A percentile compares a stretch with the other conserved stretches of the same genome.
phyloP scores from a whole-genome alignment of 495 filamentous ascomycete species.

The Parathielavia hyrcaniae region DNA sequence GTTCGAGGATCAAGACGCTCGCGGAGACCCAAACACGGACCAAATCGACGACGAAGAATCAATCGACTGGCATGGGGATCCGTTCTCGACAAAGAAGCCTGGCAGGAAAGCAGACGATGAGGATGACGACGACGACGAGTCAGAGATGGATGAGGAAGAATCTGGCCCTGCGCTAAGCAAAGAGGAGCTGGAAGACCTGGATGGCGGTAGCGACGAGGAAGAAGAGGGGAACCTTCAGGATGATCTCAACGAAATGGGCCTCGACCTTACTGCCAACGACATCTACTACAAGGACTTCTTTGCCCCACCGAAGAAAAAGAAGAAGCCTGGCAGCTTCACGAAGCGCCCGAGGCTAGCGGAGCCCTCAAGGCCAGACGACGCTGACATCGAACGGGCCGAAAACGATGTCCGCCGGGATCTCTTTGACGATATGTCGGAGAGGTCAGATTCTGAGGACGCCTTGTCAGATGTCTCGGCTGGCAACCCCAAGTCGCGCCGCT shows the following conservation, averaged over 20 bases:
- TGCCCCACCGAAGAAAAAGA: slow-evolving; percentile 70
- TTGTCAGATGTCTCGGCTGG: slow-evolving; percentile 51
- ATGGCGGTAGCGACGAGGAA: slow-evolving; percentile 58
- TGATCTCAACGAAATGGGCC: slow-evolving; percentile 47
- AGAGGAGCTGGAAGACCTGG: slow-evolving; percentile 19
- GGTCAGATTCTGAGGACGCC: slow-evolving; percentile 49
- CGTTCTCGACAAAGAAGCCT: slow-evolving; percentile 36
- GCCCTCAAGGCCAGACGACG: slow-evolving; percentile 40
- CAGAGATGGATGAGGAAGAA: slow-evolving; percentile 35
- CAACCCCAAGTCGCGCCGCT: slow-evolving; percentile 54
- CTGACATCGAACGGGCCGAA: slow-evolving; percentile 79
- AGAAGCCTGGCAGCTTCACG: slow-evolving; percentile 36
- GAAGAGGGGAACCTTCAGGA: slow-evolving; percentile 47
- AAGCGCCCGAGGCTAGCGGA: slow-evolving; percentile 23
- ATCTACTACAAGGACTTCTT: slow-evolving; percentile 89
- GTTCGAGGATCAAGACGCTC: slow-evolving; percentile 73
- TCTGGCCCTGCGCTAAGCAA: slow-evolving; percentile 30
- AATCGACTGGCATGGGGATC: slow-evolving; percentile 76
- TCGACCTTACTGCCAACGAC: slow-evolving; percentile 69
- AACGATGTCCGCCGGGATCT: slow-evolving; percentile 83
- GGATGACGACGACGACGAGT: slow-evolving; percentile 17
- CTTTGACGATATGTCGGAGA: slow-evolving; percentile 72
- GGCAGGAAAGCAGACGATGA: slow-evolving; percentile 17
- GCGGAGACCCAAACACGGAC: slow-evolving; percentile 56
- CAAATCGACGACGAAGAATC: slow-evolving; percentile 68